Conservation (phyloP, 345 rosid species). For the Eucalyptus guilfoylei region DNA sequence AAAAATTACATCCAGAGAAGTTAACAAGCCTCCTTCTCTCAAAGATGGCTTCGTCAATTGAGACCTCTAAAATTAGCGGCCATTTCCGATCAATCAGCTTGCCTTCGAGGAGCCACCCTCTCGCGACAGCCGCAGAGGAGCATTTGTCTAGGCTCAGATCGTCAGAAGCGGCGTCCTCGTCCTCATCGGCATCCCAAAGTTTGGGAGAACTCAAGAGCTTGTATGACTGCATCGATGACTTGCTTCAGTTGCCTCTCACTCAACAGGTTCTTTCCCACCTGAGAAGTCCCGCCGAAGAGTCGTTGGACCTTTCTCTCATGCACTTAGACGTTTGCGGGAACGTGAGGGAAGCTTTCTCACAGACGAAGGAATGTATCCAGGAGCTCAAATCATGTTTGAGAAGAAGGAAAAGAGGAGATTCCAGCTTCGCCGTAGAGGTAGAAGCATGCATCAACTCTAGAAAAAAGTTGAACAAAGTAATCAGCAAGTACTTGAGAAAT, state of each 20-base stretch:
- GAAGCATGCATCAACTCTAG: constrained; percentile 5
- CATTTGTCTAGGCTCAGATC: not conserved
- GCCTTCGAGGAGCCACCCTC: not conserved
- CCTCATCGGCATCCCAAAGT: not conserved
- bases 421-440: not conserved
- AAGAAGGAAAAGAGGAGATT: constrained; percentile 6
- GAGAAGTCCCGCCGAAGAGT: not conserved
- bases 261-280: not conserved
- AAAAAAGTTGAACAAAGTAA: constrained; percentile 13
- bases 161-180: not conserved
- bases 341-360: constrained; percentile 17
- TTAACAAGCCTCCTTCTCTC: not conserved
- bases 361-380: constrained; percentile 10
- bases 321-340: constrained; percentile 20
- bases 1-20: not conserved
- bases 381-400: constrained; percentile 23
- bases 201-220: not conserved
- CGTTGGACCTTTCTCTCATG: constrained; percentile 26
- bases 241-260: constrained; percentile 1
- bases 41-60: not conserved
- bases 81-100: not conserved
- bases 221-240: not conserved
- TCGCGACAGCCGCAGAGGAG: not conserved
- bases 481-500: not conserved
- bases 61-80: not conserved